Conservation (phyloP, 2,329 filamentous ascomycete genomes). For the Aspergillus quadrilineatus region DNA sequence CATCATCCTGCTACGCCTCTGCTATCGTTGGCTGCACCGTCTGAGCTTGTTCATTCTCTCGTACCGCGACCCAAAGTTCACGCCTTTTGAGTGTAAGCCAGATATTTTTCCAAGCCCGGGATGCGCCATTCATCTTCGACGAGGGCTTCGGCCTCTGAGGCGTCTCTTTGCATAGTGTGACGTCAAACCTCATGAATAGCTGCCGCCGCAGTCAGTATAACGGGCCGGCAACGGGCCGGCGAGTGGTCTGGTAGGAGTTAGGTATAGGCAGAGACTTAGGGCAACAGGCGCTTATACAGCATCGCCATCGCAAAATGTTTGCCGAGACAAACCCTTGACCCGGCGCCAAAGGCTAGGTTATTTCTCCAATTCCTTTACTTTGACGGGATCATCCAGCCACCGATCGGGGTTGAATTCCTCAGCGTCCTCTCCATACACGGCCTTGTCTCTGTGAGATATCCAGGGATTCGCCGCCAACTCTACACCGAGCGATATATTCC, state of each 20-base stretch:
- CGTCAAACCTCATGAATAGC: background rate
- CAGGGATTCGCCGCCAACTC: background rate
- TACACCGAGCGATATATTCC: background rate
- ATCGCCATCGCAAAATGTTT: background rate
- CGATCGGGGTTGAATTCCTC: background rate
- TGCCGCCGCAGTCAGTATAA: background rate
- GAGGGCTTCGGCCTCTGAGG: slow-evolving; percentile 9
- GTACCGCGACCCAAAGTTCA: background rate
- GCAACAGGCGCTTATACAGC: background rate
- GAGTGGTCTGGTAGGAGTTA: no score
- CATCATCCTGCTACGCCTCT: no score
- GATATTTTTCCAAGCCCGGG: background rate
- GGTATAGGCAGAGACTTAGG: background rate
- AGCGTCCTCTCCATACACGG: background rate
- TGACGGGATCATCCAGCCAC: background rate
- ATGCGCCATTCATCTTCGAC: background rate
- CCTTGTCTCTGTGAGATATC: background rate
- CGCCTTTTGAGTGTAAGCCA: background rate
- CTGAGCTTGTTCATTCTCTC: background rate
- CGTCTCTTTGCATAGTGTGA: slow-evolving; percentile 10
- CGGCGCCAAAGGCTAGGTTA: background rate
- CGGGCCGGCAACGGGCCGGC: background rate
- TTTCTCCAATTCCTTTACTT: background rate
- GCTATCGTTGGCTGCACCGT: no score
- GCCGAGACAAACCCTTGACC: background rate